phyloP scores from a whole-genome alignment of 2,329 filamentous ascomycete species.

The Trichophyton rubrum region DNA sequence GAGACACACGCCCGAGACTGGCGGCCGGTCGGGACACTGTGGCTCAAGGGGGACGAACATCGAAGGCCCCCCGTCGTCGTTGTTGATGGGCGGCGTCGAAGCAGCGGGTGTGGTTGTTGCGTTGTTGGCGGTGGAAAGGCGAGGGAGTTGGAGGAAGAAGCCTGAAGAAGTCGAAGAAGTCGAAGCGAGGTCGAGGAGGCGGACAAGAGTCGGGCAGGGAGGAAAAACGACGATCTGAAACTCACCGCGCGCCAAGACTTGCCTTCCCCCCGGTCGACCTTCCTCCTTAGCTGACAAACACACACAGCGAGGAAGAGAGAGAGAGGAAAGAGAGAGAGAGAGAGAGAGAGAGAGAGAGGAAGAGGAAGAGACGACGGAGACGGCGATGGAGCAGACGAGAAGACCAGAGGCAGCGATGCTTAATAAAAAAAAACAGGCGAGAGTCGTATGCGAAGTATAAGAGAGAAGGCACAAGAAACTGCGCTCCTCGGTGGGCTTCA shows the following conservation, averaged over 20 bases:
- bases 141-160: not conserved
- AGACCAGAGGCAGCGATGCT: too few species aligned
- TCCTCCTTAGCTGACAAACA: too few species aligned
- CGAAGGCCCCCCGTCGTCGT: not conserved
- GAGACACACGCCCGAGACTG: not conserved
- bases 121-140: not conserved
- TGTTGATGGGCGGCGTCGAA: not conserved
- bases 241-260: not conserved
- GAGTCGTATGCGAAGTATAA: too few species aligned
- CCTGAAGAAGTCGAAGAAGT: not conserved
- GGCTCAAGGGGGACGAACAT: not conserved
- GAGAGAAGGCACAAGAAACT: too few species aligned
- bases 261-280: too few species aligned
- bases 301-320: too few species aligned
- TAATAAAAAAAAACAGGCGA: too few species aligned
- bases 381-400: too few species aligned
- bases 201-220: not conserved
- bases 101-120: not conserved
- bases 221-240: constrained; percentile 1
- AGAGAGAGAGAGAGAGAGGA: too few species aligned
- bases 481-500: too few species aligned
- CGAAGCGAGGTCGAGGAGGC: not conserved
- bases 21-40: not conserved
- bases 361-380: too few species aligned
- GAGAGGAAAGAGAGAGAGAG: too few species aligned